phyloP scores from a whole-genome alignment of 257 asterid genomes.

The Solanum paucissectum region DNA sequence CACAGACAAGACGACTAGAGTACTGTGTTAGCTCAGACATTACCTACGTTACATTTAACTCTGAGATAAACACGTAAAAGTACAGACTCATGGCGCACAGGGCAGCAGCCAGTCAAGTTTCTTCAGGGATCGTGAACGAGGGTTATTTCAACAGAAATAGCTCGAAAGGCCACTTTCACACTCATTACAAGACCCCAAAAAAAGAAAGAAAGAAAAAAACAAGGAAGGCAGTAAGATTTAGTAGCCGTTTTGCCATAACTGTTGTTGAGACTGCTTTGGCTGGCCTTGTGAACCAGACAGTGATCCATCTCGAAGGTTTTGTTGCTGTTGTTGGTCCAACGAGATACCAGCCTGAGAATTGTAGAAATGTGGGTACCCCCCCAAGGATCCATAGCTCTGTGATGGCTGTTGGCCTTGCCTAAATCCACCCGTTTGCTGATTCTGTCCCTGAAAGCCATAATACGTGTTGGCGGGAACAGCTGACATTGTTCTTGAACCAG shows the following conservation, averaged over 20 bases:
- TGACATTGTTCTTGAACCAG: conserved; percentile 57
- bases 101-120: conserved; percentile 35
- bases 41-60: conserved; percentile 37
- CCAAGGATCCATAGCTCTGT: conserved; percentile 51
- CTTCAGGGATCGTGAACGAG: conserved; percentile 8
- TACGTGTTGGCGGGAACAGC: conserved; percentile 56
- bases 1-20: conserved; percentile 11
- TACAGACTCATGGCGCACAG: conserved; percentile 38
- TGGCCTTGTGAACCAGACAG: conserved; percentile 52
- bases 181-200: conserved; percentile 42
- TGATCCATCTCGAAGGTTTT: conserved; percentile 48
- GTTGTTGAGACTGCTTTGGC: conserved; percentile 65
- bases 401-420: conserved; percentile 58
- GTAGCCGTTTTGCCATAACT: conserved; percentile 72
- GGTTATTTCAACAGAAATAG: conserved; percentile 7
- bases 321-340: conserved; percentile 55
- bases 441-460: conserved; percentile 50
- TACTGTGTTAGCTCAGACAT: conserved; percentile 32
- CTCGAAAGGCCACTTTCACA: conserved; percentile 45
- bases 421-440: conserved; percentile 55
- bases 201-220: not conserved
- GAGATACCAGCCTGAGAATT: conserved; percentile 62
- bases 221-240: conserved; percentile 26
- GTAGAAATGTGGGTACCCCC: conserved; percentile 54
- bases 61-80: conserved; percentile 25